Conservation (phyloP, 768 basidiomycete genomes). For the Butyriboletus loyo region DNA sequence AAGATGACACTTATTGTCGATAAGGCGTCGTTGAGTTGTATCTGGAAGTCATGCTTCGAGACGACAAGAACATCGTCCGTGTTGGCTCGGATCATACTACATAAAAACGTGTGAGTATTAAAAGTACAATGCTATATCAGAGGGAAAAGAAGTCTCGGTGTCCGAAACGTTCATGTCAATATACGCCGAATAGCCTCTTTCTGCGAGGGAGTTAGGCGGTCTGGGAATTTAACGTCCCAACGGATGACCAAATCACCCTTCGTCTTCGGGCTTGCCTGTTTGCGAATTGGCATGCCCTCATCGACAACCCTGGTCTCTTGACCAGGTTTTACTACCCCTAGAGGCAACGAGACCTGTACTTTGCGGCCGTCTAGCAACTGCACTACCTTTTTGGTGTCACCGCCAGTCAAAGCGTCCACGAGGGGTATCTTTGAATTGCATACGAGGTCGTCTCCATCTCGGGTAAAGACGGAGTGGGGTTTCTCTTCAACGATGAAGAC, state of each 20-base stretch:
- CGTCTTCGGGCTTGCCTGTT: constrained; percentile 60
- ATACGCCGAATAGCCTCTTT: constrained; percentile 78
- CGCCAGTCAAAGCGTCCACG: constrained; percentile 76
- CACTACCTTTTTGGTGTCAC: constrained; percentile 51
- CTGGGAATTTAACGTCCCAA: constrained; percentile 86
- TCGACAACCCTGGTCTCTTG: constrained; percentile 65
- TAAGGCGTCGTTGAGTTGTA: background rate
- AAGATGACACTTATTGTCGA: background rate
- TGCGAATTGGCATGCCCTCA: constrained; percentile 92
- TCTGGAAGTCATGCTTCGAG: background rate
- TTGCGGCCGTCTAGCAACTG: constrained; percentile 79
- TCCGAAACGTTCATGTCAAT: constrained; percentile 35
- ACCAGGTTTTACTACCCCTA: constrained; percentile 70
- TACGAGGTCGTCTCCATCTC: constrained; percentile 80
- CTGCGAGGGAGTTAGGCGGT: constrained; percentile 67
- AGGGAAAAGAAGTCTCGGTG: constrained; percentile 2
- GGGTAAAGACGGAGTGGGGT: constrained; percentile 69
- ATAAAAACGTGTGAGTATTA: background rate
- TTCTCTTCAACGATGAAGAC: constrained; percentile 98
- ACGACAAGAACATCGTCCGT: background rate
- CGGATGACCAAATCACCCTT: constrained; percentile 84
- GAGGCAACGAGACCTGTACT: constrained; percentile 64
- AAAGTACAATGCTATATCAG: constrained; percentile 11
- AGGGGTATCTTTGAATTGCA: constrained; percentile 63
- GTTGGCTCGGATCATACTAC: constrained; percentile 1